A percentile compares a stretch with the other conserved stretches of the same genome.
These are phyloP conservation scores for Yamadazyma dendronema DNA, from an alignment of 1,139 yeast genomes.

Conservation along the genomic window DNA sequence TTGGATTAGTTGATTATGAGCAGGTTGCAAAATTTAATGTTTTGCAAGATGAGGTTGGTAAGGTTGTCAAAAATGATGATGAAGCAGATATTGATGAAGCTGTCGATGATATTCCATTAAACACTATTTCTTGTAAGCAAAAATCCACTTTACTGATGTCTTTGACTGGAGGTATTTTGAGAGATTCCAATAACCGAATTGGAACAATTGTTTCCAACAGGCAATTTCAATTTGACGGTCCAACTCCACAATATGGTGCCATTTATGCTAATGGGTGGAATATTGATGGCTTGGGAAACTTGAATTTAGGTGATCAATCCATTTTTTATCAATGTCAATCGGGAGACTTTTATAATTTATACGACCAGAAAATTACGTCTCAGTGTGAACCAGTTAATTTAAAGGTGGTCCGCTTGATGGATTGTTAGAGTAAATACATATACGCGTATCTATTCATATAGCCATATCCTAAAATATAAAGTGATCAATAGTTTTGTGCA, in stretches of 20 bases:
- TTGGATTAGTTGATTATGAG: conserved; percentile 10
- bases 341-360: conserved; percentile 42
- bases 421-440: too few species aligned
- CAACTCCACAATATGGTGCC: conserved; percentile 43
- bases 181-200: conserved; percentile 35
- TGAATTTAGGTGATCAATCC: conserved; percentile 35
- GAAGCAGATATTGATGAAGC: conserved; percentile 2
- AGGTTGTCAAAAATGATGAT: conserved; percentile 20
- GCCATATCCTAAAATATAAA: background rate
- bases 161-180: conserved; percentile 32
- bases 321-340: conserved; percentile 44
- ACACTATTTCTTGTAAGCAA: conserved; percentile 33
- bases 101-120: conserved; percentile 6
- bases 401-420: conserved; percentile 36
- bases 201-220: conserved; percentile 44
- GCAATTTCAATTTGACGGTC: conserved; percentile 49
- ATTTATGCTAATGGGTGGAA: conserved; percentile 46
- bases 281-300: conserved; percentile 33
- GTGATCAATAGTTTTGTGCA: conserved; percentile 3
- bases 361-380: conserved; percentile 29
- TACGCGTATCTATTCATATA: too few species aligned
- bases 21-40: background rate
- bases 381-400: conserved; percentile 38
- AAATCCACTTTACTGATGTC: conserved; percentile 32
- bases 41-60: conserved; percentile 31